Evolutionary conservation across 164 flowering plant genomes (phyloP), one percentile per base, ranked within the genome.

Genomic region (Pachysandra terminalis): DNA sequence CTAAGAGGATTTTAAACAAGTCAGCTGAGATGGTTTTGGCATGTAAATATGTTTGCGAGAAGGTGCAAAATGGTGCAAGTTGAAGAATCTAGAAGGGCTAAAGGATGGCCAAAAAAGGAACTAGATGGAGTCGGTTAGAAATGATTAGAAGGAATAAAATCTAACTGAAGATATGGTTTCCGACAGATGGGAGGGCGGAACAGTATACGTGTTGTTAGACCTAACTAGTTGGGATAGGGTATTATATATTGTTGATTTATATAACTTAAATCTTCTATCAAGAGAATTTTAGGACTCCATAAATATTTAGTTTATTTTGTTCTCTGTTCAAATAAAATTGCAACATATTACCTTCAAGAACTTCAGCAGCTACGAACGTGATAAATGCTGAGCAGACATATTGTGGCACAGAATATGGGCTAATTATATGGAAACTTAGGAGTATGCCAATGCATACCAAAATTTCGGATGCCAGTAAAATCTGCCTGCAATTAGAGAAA

Each of bases 311-410:
- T 32, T 32, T 45, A 45, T 45, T 45, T 5, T 15, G 48, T 60
- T 53, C n/a, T n/a, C n/a, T n/a, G n/a, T n/a, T n/a, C 56, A 61
- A 51, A n/a, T 15, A 59, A 17, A 32, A 23, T 22, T 24, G 35
- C 49, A 12, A 17, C 22, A 9, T 25, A 19, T 73, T 82, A 90
- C 98, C 98, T 88, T 93, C 98, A 66, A 93, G 92, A 62, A 91
- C 97, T 84, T 93, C 96, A 28, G 97, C 90, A 61, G 89, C 72
- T 21, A 93, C 96, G 48, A 93, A 93, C 23, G 87, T 86, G 70
- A 93, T 69, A 17, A 93, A 80, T 56, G 87, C 98, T 19, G 98
- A 87, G 70, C 78, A 54, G 62, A 93, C 86, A 61, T 93, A 93
- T 59, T 93, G 98, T 26, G 90, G 87, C 28, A 83, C 85, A 1